phyloP scores from a whole-genome alignment of 208 protist genomes.

The Paratrypanosoma confusum region DNA sequence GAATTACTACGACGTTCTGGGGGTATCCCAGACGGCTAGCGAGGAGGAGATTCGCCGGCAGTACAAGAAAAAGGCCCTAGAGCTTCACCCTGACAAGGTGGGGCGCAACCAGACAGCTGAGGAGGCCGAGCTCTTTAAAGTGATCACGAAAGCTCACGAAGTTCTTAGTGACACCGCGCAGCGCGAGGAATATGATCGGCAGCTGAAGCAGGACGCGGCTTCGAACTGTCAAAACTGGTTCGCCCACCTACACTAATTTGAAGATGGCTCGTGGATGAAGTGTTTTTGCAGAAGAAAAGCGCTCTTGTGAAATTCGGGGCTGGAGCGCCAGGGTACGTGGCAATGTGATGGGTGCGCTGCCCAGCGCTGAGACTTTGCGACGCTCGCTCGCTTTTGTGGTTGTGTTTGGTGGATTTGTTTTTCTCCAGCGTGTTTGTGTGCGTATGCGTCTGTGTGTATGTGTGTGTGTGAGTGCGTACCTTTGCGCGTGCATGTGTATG shows the following conservation, averaged over 20 bases:
- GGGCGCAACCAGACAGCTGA: slow-evolving; percentile 51
- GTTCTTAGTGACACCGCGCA: slow-evolving; percentile 48
- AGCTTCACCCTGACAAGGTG: slow-evolving; percentile 77
- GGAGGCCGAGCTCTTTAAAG: slow-evolving; percentile 81
- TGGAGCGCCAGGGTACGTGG: no score
- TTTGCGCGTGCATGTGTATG: no score
- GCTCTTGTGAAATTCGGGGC: no score
- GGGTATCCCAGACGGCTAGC: slow-evolving; percentile 48
- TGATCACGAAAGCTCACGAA: slow-evolving; percentile 84
- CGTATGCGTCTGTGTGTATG: no score
- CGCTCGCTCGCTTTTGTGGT: no score
- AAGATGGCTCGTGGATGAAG: not conserved
- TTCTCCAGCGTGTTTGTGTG: no score
- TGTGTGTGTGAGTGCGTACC: no score
- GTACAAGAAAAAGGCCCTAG: slow-evolving; percentile 80
- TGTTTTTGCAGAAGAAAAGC: not conserved
- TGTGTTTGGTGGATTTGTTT: no score
- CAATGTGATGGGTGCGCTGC: no score
- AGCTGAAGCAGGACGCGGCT: slow-evolving; percentile 12
- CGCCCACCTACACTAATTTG: slow-evolving; percentile 14
- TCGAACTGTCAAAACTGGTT: slow-evolving; percentile 21
- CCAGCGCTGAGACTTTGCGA: no score
- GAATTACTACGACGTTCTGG: slow-evolving; percentile 87
- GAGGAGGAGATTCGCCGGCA: slow-evolving; percentile 55
- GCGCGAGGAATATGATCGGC: slow-evolving; percentile 51